Conservation (phyloP, 768 basidiomycete species). For the Mycena belliarum region DNA sequence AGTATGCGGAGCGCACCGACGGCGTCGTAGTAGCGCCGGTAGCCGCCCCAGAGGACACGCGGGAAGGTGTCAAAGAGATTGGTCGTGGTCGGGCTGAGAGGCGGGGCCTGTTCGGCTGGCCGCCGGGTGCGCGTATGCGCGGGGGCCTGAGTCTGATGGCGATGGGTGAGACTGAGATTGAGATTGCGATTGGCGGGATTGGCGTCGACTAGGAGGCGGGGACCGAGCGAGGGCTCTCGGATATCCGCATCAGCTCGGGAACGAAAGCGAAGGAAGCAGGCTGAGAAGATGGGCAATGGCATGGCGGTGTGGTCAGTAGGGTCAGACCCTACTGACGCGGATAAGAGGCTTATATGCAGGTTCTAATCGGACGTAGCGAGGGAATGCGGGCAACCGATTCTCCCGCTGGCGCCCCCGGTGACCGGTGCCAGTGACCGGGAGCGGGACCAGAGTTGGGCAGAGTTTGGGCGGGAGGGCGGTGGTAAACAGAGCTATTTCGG, state of each 20-base stretch:
- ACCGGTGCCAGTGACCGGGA: too few relatives aligned
- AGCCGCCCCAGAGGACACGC: slow-evolving; percentile 15
- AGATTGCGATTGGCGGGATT: too few relatives aligned
- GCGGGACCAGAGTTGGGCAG: too few relatives aligned
- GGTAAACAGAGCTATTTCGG: too few relatives aligned
- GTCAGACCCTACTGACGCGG: too few relatives aligned
- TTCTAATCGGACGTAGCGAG: not conserved
- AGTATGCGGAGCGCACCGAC: too few relatives aligned
- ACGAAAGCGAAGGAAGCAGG: not conserved
- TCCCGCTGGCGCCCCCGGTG: too few relatives aligned
- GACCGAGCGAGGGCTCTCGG: too few relatives aligned
- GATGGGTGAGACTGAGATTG: too few relatives aligned
- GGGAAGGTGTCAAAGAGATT: slow-evolving; percentile 22
- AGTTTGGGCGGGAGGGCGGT: too few relatives aligned
- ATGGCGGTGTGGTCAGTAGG: too few relatives aligned
- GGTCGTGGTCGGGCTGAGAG: not conserved
- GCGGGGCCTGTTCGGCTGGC: slow-evolving; percentile 10
- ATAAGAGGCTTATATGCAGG: slow-evolving; percentile 9
- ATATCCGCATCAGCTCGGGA: not conserved
- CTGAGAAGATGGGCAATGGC: slow-evolving; percentile 8
- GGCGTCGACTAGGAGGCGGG: not conserved
- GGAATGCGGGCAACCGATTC: not conserved
- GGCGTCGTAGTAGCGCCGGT: slow-evolving; percentile 20
- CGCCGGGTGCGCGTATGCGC: not conserved
- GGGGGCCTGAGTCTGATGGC: too few relatives aligned